A percentile compares a stretch with the other conserved stretches of the same genome.
These are phyloP conservation scores for Fusarium sp. DNA, from an alignment of 2,329 filamentous ascomycete species.

Conservation along the genomic window DNA sequence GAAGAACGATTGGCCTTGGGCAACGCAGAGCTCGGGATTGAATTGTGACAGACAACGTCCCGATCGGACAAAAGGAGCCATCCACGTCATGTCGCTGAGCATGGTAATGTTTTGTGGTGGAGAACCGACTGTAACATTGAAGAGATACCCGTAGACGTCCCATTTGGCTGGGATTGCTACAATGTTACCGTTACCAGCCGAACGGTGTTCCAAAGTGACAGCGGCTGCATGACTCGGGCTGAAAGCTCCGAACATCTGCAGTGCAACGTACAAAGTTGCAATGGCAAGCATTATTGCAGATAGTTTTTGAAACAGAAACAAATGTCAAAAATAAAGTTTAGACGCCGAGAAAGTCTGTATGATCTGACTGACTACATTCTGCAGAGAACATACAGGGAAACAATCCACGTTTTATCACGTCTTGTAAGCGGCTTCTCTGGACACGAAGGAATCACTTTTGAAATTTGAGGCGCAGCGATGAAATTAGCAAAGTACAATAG, in stretches of 20 bases:
- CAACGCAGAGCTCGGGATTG: background rate
- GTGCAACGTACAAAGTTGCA: background rate
- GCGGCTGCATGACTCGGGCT: background rate
- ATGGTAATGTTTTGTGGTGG: background rate
- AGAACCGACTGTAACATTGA: background rate
- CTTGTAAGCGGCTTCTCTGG: background rate
- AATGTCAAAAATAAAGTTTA: background rate
- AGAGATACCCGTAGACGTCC: background rate
- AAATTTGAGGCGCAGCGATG: background rate
- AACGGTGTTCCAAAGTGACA: background rate
- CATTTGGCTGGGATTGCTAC: background rate
- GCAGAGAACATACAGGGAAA: background rate
- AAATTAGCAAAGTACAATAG: background rate
- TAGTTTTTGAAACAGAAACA: background rate
- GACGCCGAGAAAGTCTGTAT: background rate
- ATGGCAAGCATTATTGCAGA: background rate
- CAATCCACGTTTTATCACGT: background rate
- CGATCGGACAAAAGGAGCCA: slow-evolving; percentile 5
- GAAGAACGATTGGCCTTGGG: background rate
- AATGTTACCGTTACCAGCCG: background rate
- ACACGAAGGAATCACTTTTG: background rate
- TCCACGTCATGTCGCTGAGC: slow-evolving; percentile 5
- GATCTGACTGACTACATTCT: background rate
- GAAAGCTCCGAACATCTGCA: background rate
- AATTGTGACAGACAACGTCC: background rate